Evolutionary conservation across 116 monocot species (phyloP).

Genomic region (Trichopus zeylanicus): DNA sequence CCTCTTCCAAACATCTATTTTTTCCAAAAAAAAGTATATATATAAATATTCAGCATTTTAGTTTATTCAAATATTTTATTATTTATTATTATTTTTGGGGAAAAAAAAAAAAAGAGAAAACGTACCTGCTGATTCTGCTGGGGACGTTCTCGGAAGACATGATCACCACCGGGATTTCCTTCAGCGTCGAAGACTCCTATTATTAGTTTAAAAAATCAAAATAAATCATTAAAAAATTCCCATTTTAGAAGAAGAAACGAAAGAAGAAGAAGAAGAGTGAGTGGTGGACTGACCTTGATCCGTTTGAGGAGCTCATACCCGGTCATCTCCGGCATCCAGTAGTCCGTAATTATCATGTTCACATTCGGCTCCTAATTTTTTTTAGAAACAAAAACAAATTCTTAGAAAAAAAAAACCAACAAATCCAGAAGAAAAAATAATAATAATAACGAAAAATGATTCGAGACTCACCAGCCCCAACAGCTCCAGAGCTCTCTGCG

Average conservation of each 20-base stretch:
- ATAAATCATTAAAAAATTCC: background rate
- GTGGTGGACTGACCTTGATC: slow-evolving; percentile 39
- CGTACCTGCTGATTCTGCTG: slow-evolving; percentile 56
- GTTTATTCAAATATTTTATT: background rate
- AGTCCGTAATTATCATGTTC: slow-evolving; percentile 80
- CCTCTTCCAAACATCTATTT: slow-evolving; percentile 72
- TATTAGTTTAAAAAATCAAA: background rate
- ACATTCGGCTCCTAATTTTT: slow-evolving; percentile 69
- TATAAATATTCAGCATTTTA: background rate
- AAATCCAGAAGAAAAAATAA: background rate
- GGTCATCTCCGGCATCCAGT: slow-evolving; percentile 89
- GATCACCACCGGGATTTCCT: slow-evolving; percentile 75
- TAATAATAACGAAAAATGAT: too few species aligned
- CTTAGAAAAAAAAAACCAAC: background rate
- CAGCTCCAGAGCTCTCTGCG: slow-evolving; percentile 51
- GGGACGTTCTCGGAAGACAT: slow-evolving; percentile 83
- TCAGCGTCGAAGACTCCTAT: slow-evolving; percentile 53
- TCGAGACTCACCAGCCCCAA: slow-evolving; percentile 32
- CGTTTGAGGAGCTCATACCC: slow-evolving; percentile 74
- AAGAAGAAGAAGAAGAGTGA: background rate
- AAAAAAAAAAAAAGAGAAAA: background rate
- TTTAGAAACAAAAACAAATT: too few species aligned
- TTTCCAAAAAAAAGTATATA: background rate
- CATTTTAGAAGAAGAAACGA: background rate
- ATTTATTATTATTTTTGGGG: too few species aligned